Evolutionary conservation across 768 basidiomycete species (phyloP), one percentile per base, ranked within the genome.

Genomic region (Calocera cornea): DNA sequence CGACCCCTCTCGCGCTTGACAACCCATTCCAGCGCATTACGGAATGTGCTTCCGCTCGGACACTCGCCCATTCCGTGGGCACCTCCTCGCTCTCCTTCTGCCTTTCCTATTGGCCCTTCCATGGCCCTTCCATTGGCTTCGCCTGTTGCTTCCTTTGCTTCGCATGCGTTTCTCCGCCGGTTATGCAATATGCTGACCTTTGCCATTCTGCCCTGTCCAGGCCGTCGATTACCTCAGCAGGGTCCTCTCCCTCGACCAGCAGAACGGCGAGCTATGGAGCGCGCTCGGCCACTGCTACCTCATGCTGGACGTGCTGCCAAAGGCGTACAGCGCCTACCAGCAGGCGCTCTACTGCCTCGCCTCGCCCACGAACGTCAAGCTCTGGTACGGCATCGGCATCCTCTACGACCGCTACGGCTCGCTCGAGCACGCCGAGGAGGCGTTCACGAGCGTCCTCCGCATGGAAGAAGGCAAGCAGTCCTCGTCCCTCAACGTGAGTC

Each of bases 381-480:
- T 99, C 10, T 99, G 97, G 97, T 99, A 98, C 75, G 97, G 97
- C 38, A 98, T 99, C 75, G 97, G 97, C 36, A 98, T 98, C 67
- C 86, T 98, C 36, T 98, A 99, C 73, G 97, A 99, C 80, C 88
- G 97, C 34, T 99, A 98, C 73, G 97, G 97, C 17, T 95, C 92
- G 65, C 82, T 99, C 75, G 95, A 99, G 78, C 97, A 98, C 72
- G 97, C 97, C 71, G 97, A 99, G 78, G 97, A 98, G 76, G 97
- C 97, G 0, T 99, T 99, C 73, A 87, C 92, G 0, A 94, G 91
- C 14, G 95, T 98, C 29, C 85, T 99, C 44, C 83, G 89, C 70
- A 98, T 97, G 94, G 95, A 97, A 79, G 90, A 92, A 78, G 90
- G 95, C 97, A 24, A 27, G 19, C 29, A 16, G 33, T 60, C 40